A percentile compares a stretch with the other conserved stretches of the same genome.
Evolutionary conservation across 2,329 filamentous ascomycete genomes (phyloP).

Genomic region (Alternaria brassicicola): DNA sequence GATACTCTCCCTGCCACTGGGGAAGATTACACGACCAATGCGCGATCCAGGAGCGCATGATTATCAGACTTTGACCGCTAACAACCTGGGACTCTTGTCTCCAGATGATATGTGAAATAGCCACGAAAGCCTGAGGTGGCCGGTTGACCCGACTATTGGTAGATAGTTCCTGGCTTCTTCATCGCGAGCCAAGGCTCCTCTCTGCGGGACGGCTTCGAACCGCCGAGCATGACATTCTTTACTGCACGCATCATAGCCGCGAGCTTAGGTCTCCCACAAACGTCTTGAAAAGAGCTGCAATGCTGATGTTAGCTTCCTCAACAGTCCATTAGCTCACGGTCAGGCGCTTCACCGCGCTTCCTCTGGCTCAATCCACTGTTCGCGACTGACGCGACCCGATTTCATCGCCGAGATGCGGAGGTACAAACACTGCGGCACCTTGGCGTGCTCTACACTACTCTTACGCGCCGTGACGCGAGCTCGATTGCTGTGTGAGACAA

Average conservation of each 20-base stretch:
- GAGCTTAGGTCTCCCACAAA: neutral
- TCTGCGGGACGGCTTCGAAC: neutral
- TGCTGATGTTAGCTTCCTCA: neutral
- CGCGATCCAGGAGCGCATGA: neutral
- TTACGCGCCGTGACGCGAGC: neutral
- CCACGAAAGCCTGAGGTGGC: neutral
- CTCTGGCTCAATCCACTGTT: neutral
- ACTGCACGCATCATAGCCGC: neutral
- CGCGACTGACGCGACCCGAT: neutral
- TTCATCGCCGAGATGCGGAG: neutral
- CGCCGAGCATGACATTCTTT: neutral
- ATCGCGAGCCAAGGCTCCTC: neutral
- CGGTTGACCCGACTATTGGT: neutral
- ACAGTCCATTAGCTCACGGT: neutral
- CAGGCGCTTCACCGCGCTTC: neutral
- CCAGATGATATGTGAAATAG: neutral
- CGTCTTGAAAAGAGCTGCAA: neutral
- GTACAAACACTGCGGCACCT: neutral
- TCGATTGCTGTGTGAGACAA: neutral
- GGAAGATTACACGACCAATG: neutral
- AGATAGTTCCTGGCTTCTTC: neutral
- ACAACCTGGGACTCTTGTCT: neutral
- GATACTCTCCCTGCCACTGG: neutral
- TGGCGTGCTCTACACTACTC: neutral
- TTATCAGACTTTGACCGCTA: neutral